Percentiles rank a stretch among this genome's conserved stretches.
Evolutionary conservation across 139 green algal species (phyloP).

Genomic region (Chlorokybus atmophyticus): DNA sequence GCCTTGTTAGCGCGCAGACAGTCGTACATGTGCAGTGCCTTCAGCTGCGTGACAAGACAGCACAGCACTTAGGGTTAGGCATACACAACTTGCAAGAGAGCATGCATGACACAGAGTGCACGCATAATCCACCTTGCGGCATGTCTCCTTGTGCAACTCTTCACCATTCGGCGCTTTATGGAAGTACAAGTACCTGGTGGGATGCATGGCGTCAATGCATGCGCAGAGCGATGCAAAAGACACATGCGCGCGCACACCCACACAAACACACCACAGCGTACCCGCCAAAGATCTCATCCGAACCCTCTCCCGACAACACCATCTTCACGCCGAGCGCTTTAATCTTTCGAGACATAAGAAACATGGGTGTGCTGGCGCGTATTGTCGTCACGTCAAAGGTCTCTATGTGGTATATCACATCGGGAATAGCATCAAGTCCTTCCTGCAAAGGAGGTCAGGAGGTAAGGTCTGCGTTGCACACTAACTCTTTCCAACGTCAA

Average conservation of each 20-base stretch:
- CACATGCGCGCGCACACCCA: too few species aligned
- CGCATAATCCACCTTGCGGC: conserved; percentile 73
- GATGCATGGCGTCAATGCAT: too few species aligned
- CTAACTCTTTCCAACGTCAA: too few species aligned
- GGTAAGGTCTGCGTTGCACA: too few species aligned
- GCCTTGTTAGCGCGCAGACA: conserved; percentile 87
- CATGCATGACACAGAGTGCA: too few species aligned
- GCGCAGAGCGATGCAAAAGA: too few species aligned
- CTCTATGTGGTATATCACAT: conserved; percentile 94
- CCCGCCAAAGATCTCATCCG: conserved; percentile 88
- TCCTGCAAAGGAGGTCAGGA: conserved; percentile 4
- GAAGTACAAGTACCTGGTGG: conserved; percentile 29
- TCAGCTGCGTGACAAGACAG: too few species aligned
- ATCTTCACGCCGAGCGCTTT: conserved; percentile 90
- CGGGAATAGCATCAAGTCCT: conserved; percentile 64
- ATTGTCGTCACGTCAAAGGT: conserved; percentile 34
- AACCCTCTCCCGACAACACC: conserved; percentile 88
- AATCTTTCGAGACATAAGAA: conserved; percentile 87
- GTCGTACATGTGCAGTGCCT: conserved; percentile 71
- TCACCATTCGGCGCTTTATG: conserved; percentile 2
- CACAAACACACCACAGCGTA: too few species aligned
- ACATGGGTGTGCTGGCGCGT: conserved; percentile 89
- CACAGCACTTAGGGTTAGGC: too few species aligned
- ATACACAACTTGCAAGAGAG: too few species aligned
- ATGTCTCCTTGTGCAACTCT: conserved; percentile 80